Base-by-base conservation (phyloP, 345 rosid genomes). In the Acer negundo region DNA sequence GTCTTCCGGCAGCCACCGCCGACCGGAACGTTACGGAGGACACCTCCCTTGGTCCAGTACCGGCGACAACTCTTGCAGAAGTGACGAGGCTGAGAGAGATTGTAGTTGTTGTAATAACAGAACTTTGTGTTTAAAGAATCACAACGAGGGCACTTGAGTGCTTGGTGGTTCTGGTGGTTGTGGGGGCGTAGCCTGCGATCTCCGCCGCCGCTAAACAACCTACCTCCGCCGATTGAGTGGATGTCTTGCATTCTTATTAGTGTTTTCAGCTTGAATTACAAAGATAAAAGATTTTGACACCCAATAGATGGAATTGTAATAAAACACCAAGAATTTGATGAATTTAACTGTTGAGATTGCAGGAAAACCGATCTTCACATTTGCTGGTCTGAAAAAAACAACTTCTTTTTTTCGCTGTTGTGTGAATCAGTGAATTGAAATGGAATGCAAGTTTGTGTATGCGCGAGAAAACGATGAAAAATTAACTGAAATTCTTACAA, bases 1-100 rank as follows among this genome's bases (percentile, higher is more conserved):
- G 88, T 81, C 75, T 91, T 91, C 53, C 95, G 91, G 79, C 93
- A 91, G 65, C 95, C 93, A 4, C 95, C 98, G 20, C 99, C 99
- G 15, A 93, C 89, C 17, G 99, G 98, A 28, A 95, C 99, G 92
- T 93, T 95, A 51, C 99, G 95, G 69, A 95, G 96, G 72, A 95
- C 93, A 77, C 99, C 99, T 31, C 98, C 99, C 81, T 92, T 95
- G 51, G 99, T 95, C 99, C 99, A 95, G 90, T 95, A 95, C 53
- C 98, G 89, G 59, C 99, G 97, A 85, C 99, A 95, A 89, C 67
- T 79, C 84, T 95, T 95, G 84, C 99, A 95, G 87, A 95, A 95
- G 92, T 95, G 97, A 24, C 99, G 94, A 9, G 99, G 99, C 91
- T 95, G 99, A 28, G 97, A 93, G 84, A 93, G 97, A 82, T 95